Evolutionary conservation across 352 stramenopile genomes (phyloP).

Genomic region (Stramenopiles sp.): DNA sequence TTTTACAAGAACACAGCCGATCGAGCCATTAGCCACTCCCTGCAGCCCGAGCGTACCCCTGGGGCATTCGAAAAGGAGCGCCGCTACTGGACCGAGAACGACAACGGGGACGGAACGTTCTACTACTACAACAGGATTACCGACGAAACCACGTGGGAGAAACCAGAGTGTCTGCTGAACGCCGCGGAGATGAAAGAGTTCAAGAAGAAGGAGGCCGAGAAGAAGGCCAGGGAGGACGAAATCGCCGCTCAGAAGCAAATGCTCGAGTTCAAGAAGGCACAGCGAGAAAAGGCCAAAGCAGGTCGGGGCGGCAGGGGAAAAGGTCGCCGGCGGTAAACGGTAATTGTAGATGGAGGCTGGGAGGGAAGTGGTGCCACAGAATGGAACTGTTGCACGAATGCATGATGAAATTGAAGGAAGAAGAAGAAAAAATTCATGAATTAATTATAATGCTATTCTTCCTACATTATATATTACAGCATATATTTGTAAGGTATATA

Average conservation of each 20-base stretch:
- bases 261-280: background rate
- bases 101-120: background rate
- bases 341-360: no score
- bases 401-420: no score
- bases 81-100: background rate
- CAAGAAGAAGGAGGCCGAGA: background rate
- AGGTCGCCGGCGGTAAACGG: no score
- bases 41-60: background rate
- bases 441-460: no score
- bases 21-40: background rate
- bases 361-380: no score
- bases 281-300: background rate
- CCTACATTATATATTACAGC: no score
- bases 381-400: no score
- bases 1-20: background rate
- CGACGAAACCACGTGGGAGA: slow-evolving; percentile 22
- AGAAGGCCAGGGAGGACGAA: background rate
- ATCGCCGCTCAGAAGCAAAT: background rate
- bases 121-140: slow-evolving; percentile 26
- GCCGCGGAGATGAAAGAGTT: background rate
- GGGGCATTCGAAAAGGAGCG: background rate
- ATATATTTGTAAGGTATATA: no score
- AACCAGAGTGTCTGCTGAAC: slow-evolving; percentile 15
- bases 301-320: background rate
- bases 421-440: no score